Percentiles rank a stretch among this genome's conserved stretches.
phyloP scores from a whole-genome alignment of 371 early-diverging fungal species.

The Chytridium lagenaria region DNA sequence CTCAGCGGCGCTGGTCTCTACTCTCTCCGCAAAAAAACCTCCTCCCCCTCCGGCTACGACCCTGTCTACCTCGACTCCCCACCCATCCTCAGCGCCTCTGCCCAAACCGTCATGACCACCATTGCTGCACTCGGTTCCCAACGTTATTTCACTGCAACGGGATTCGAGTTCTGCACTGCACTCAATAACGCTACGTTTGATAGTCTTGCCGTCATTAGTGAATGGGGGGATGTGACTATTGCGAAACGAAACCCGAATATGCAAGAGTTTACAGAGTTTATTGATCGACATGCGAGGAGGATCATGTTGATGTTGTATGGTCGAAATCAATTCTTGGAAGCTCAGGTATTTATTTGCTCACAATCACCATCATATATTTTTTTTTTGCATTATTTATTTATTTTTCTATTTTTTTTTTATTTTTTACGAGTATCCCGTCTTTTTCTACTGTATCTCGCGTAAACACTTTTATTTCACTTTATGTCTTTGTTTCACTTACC shows the following conservation, averaged over 20 bases:
- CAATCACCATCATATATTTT: neutral
- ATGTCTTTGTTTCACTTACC: no score
- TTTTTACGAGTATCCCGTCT: no score
- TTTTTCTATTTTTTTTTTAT: neutral
- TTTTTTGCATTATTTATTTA: neutral
- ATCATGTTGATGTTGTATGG: neutral
- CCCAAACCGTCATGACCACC: neutral
- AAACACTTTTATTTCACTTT: no score
- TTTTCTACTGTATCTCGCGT: no score
- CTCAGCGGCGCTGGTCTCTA: neutral
- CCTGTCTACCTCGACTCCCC: neutral
- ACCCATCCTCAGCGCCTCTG: neutral
- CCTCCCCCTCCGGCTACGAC: neutral
- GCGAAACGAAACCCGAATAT: neutral
- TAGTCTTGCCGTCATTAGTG: slow-evolving; percentile 23
- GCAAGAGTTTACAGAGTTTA: neutral
- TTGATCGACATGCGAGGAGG: slow-evolving; percentile 15
- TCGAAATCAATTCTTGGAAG: neutral
- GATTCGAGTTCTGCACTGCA: slow-evolving; percentile 44
- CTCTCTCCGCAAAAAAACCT: neutral
- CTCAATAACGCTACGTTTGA: slow-evolving; percentile 44
- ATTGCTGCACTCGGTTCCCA: neutral
- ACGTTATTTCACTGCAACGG: slow-evolving; percentile 15
- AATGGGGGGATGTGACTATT: slow-evolving; percentile 13
- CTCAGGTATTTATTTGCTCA: neutral